These are phyloP conservation scores for Zygosaccharomyces sapae DNA, from an alignment of 1,139 yeast species.

Conservation along the genomic window DNA sequence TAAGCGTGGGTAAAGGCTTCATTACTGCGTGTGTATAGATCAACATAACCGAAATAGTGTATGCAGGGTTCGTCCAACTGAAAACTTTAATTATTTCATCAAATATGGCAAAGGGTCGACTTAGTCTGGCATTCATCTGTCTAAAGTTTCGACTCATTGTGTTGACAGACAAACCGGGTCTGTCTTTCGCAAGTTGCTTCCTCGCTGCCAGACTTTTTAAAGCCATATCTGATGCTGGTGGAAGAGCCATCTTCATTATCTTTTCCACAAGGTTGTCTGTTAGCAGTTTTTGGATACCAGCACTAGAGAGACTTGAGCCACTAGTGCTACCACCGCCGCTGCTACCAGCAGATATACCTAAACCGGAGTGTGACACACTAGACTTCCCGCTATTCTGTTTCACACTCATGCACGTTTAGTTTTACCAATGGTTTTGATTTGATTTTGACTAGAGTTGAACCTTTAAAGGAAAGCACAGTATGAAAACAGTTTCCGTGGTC, in stretches of 20 bases:
- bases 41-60: constrained; percentile 56
- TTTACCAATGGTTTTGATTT: neutral
- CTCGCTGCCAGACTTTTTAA: constrained; percentile 44
- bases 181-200: constrained; percentile 51
- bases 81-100: constrained; percentile 53
- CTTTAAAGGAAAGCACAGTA: neutral
- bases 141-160: constrained; percentile 68
- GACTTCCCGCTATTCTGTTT: constrained; percentile 1
- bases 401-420: constrained; percentile 1
- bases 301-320: constrained; percentile 6
- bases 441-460: neutral
- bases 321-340: neutral
- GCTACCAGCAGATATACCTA: no score
- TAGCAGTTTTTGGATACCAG: constrained; percentile 39
- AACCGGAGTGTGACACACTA: no score
- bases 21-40: constrained; percentile 56
- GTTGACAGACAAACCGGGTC: constrained; percentile 70
- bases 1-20: constrained; percentile 54
- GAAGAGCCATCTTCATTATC: constrained; percentile 64
- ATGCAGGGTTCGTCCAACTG: constrained; percentile 62
- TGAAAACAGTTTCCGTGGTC: neutral
- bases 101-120: constrained; percentile 53
- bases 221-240: constrained; percentile 48
- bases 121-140: constrained; percentile 58
- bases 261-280: constrained; percentile 71